Base-by-base conservation (phyloP, 495 filamentous ascomycete species). In the Glonium stellatum region DNA sequence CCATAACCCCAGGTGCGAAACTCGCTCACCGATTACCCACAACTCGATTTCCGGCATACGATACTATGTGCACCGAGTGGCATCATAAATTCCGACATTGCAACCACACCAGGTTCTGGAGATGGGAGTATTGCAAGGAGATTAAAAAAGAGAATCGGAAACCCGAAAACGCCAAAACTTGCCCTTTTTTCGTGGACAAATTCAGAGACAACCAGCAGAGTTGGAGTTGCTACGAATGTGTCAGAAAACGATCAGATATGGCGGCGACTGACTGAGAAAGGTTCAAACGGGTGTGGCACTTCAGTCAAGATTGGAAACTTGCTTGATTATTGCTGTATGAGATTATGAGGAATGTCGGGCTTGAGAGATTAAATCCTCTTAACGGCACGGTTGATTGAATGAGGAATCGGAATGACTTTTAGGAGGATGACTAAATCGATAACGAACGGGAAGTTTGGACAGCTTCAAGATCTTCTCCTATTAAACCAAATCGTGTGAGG, bases 31-130 rank as follows among this genome's bases (percentile, higher is more conserved):
- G 27, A 31, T 31, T 31, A 6, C 6, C 27, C 27, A 31, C 3
- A 31, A 31, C 27, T 31, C 27, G 2, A 6, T 2, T 31, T 31
- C 6, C 27, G 27, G 6, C 27, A 6, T 31, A 31, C 31, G 35
- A 41, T 27, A 54, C 22, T 35, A 60, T 60, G 58, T 60, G 58
- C 58, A 60, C 58, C 12, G 58, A 54, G 47, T 54, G 49, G 48
- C 19, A 60, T 37, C 25, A 31, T 3, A 31, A 49, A 3, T 60
- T 54, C 36, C 58, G 58, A 4, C 48, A 49, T 8, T 60, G 58
- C 49, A 31, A 25, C 27, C 49, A 54, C 50, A 60, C 58, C 12
- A n/a, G 48, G 8, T 60, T 60, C 36, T 50, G 35, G 11, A 10
- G 48, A 11, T 54, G 49, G 49, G 48, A 60, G 9, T 54, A 54